phyloP scores from a whole-genome alignment of 805 yeast species.

The Nakazawaea holstii region DNA sequence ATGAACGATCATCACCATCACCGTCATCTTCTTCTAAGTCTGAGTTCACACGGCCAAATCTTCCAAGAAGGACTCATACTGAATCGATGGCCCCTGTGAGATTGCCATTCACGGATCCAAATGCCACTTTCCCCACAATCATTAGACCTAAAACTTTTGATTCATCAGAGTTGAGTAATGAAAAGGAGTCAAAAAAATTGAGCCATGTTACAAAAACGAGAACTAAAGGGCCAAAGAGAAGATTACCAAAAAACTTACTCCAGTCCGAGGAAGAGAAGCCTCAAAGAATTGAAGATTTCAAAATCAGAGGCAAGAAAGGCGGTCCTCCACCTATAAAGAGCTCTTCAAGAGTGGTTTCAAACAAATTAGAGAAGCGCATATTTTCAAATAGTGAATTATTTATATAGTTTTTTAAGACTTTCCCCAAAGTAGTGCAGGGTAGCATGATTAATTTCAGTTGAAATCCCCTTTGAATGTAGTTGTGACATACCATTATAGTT shows the following conservation, averaged over 20 bases:
- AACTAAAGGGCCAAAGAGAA: constrained; percentile 47
- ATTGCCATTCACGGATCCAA: constrained; percentile 7
- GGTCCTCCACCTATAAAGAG: constrained; percentile 23
- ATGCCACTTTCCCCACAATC: constrained; percentile 5
- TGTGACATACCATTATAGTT: too few relatives aligned
- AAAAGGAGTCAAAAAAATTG: constrained; percentile 23
- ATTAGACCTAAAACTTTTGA: constrained; percentile 16
- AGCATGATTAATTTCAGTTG: too few relatives aligned
- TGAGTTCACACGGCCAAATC: too few relatives aligned
- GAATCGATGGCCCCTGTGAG: constrained; percentile 3
- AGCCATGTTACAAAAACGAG: constrained; percentile 41
- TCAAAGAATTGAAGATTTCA: constrained; percentile 4
- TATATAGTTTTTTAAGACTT: constrained; percentile 11
- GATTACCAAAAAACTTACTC: constrained; percentile 31
- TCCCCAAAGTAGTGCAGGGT: too few relatives aligned
- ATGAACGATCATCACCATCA: background rate
- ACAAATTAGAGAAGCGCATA: constrained; percentile 7
- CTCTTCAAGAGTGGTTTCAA: constrained; percentile 21
- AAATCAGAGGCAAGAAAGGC: constrained; percentile 14
- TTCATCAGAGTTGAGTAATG: constrained; percentile 15
- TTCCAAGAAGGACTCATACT: background rate
- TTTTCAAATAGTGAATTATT: constrained; percentile 20
- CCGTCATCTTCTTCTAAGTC: background rate
- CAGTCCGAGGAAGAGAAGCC: background rate
- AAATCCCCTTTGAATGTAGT: too few relatives aligned